Conservation (phyloP, 2,329 filamentous ascomycete genomes). For the Paecilomyces sp. region DNA sequence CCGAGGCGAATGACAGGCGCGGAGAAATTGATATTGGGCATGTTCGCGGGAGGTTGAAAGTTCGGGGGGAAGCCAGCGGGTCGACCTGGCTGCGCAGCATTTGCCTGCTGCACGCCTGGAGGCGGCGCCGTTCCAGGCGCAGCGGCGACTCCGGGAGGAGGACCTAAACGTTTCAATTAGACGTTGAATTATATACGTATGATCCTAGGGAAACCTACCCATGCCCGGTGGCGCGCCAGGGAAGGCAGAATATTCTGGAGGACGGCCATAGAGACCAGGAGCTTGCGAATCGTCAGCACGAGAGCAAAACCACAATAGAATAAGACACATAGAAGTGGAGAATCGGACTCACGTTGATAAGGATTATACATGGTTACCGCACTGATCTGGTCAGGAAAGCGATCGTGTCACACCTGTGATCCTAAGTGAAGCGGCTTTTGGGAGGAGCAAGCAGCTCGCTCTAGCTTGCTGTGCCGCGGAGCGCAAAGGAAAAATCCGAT, state of each 20-base stretch:
- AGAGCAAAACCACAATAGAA: background rate
- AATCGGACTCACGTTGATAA: slow-evolving; percentile 30
- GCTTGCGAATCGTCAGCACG: slow-evolving; percentile 16
- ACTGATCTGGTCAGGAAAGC: slow-evolving; percentile 6
- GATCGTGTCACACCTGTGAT: background rate
- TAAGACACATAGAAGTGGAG: background rate
- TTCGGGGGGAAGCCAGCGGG: slow-evolving; percentile 71
- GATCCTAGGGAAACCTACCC: slow-evolving; percentile 49
- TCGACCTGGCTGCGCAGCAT: slow-evolving; percentile 67
- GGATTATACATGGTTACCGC: slow-evolving; percentile 35
- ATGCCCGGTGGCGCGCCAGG: slow-evolving; percentile 72
- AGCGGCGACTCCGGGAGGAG: slow-evolving; percentile 70
- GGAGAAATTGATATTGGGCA: slow-evolving; percentile 97
- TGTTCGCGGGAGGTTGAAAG: slow-evolving; percentile 83
- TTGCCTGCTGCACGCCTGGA: slow-evolving; percentile 70
- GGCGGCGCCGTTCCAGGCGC: slow-evolving; percentile 71
- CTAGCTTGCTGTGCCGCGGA: background rate
- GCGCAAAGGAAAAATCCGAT: background rate
- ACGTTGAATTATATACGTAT: slow-evolving; percentile 5
- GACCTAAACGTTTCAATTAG: slow-evolving; percentile 42
- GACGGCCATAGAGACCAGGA: slow-evolving; percentile 59
- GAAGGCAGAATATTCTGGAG: slow-evolving; percentile 66
- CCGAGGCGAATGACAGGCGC: slow-evolving; percentile 93
- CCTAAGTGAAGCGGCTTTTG: background rate
- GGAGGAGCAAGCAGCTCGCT: background rate